Evolutionary conservation across 1,284 basidiomycete genomes (phyloP), one percentile per base, ranked within the genome.

Genomic region (Cutaneotrichosporon sp.): DNA sequence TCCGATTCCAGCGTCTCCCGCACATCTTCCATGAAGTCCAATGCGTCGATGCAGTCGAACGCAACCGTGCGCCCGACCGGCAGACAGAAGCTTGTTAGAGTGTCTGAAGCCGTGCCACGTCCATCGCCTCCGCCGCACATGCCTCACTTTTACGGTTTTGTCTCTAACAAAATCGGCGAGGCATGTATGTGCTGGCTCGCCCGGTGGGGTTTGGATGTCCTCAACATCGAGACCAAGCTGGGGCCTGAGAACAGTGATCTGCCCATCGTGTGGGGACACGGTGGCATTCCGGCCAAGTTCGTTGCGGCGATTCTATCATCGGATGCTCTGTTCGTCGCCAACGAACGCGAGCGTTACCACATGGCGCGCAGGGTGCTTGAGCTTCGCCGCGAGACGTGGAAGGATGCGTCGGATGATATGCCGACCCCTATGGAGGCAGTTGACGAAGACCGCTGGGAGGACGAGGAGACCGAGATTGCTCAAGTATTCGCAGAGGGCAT

Each of bases 101-200:
- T 41, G 2, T 29, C 24, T 7, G 48, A 49, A 24, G 44, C 24
- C 57, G 29, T 14, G 29, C 29, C 10, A 31, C 10, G 9, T 31
- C 59, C 7, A 55, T 55, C 22, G 7, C 27, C 20, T 14, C 2
- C 9, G 25, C 53, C 27, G 35, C 27, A 12, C 10, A 29, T 49
- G 65, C 71, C 54, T 4, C 85, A 83, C 64, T 83, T 85, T 66
- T 92, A 92, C 66, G 92, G 91, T 20, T 79, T 82, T 20, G 79
- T 89, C 5, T 88, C 87, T 0, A 84, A 91, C 74, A 92, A 90
- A 76, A 88, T 96, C 57, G 91, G 91, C 24, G 90, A 94, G 72
- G 87, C 89, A 0, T 86, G 86, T 61, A 82, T 83, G 5, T 90
- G 87, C 70, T 97, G 91, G 90, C 79, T 94, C 11, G 80, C 85